A percentile compares a stretch with the other conserved stretches of the same genome.
Evolutionary conservation across 1,139 yeast species (phyloP).

Genomic region (Blastobotrys illinoisensis): DNA sequence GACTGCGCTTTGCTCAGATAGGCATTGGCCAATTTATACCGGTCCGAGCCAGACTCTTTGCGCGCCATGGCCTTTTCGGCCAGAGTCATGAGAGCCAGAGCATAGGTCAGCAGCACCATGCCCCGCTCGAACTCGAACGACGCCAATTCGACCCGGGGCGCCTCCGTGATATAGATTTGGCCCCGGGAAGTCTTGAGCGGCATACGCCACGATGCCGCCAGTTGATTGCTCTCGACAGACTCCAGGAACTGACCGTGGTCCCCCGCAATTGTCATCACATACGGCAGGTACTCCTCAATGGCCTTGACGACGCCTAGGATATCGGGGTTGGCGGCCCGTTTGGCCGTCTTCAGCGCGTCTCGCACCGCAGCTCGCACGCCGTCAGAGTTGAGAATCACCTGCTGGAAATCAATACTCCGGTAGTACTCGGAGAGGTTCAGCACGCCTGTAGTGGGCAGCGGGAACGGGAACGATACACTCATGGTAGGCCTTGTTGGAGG

Average conservation of each 20-base stretch:
- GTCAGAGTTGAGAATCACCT: slow-evolving; percentile 28
- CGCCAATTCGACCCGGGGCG: slow-evolving; percentile 24
- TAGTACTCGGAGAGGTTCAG: slow-evolving; percentile 22
- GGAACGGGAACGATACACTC: slow-evolving; percentile 25
- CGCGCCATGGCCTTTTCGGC: slow-evolving; percentile 18
- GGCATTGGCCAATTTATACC: slow-evolving; percentile 30
- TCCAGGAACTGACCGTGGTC: slow-evolving; percentile 6
- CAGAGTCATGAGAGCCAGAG: slow-evolving; percentile 24
- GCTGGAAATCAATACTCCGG: slow-evolving; percentile 23
- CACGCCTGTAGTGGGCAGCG: slow-evolving; percentile 29
- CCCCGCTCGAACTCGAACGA: slow-evolving; percentile 29
- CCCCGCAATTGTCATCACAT: slow-evolving; percentile 20
- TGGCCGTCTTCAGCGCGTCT: slow-evolving; percentile 30
- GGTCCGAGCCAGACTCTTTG: slow-evolving; percentile 15
- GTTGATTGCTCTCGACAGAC: slow-evolving; percentile 6
- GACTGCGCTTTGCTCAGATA: slow-evolving; percentile 28
- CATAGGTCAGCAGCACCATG: slow-evolving; percentile 30
- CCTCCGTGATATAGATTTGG: slow-evolving; percentile 18
- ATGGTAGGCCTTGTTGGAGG: slow-evolving; percentile 10
- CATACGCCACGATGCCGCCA: slow-evolving; percentile 28
- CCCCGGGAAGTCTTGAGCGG: slow-evolving; percentile 23
- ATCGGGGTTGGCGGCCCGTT: slow-evolving; percentile 27
- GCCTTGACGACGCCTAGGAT: slow-evolving; percentile 29
- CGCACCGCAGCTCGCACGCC: slow-evolving; percentile 29
- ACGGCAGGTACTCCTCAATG: slow-evolving; percentile 30